phyloP scores from a whole-genome alignment of 768 basidiomycete species.

The Termitomyces sp. region DNA sequence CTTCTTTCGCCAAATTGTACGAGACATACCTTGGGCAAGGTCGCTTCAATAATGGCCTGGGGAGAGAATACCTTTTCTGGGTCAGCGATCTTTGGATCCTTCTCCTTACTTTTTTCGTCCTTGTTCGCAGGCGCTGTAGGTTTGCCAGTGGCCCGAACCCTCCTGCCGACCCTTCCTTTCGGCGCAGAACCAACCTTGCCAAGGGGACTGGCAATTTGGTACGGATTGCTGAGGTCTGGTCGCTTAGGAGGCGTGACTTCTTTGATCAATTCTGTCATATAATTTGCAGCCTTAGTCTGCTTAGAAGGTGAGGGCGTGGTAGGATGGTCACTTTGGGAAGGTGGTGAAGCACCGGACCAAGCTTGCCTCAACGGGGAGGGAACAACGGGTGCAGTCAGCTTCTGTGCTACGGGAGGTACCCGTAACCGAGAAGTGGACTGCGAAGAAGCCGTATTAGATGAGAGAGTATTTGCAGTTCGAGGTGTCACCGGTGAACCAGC shows the following conservation, averaged over 20 bases:
- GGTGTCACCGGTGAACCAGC: constrained; percentile 25
- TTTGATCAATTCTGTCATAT: constrained; percentile 70
- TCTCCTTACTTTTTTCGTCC: constrained; percentile 28
- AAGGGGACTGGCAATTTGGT: constrained; percentile 71
- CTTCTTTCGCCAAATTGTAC: background rate
- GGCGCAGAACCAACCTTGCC: constrained; percentile 40
- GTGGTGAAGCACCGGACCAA: constrained; percentile 52
- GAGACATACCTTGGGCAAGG: constrained; percentile 62
- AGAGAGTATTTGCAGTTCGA: constrained; percentile 23
- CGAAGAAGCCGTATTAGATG: constrained; percentile 19
- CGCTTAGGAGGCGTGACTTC: constrained; percentile 65
- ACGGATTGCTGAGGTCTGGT: constrained; percentile 74
- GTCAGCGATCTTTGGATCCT: constrained; percentile 20
- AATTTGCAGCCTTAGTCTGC: constrained; percentile 65
- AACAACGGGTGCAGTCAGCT: constrained; percentile 59
- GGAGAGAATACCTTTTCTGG: constrained; percentile 42
- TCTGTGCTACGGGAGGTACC: constrained; percentile 35
- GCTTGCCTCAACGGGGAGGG: constrained; percentile 78
- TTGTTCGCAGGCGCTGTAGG: constrained; percentile 27
- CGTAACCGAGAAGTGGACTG: constrained; percentile 39
- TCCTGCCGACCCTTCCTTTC: constrained; percentile 41
- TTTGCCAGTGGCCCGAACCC: constrained; percentile 42
- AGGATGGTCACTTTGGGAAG: constrained; percentile 32
- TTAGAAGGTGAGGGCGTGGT: constrained; percentile 34
- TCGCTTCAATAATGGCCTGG: constrained; percentile 75